Conservation (phyloP, 306 rosid species). For the Senna siamea region DNA sequence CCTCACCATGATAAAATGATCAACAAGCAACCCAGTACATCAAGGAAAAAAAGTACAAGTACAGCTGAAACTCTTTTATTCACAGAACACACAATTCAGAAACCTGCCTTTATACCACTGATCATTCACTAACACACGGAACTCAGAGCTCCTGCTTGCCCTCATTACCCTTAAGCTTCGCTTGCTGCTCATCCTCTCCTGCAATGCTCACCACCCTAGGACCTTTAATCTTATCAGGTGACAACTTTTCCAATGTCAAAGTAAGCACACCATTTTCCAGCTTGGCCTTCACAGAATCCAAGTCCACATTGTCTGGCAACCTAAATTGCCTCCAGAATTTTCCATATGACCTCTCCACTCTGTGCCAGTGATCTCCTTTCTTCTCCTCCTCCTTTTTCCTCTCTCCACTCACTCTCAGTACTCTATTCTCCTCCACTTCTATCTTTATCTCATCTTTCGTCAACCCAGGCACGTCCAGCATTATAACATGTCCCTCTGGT, state of each 20-base stretch:
- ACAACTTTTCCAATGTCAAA: conserved; percentile 54
- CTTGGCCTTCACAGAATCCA: conserved; percentile 62
- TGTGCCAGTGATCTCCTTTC: conserved; percentile 67
- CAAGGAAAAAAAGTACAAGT: background rate
- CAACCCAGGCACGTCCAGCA: conserved; percentile 65
- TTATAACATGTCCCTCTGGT: conserved; percentile 57
- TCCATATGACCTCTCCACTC: conserved; percentile 60
- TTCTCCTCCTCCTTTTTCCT: conserved; percentile 59
- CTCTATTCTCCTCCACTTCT: conserved; percentile 55
- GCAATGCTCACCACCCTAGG: conserved; percentile 58
- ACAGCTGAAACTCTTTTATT: conserved; percentile 37
- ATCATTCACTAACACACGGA: background rate
- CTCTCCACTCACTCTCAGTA: conserved; percentile 65
- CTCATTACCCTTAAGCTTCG: conserved; percentile 34
- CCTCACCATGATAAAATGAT: conserved; percentile 20
- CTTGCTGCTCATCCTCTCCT: conserved; percentile 43
- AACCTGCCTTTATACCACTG: background rate
- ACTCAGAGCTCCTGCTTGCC: conserved; percentile 55
- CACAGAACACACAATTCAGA: background rate
- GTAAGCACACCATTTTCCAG: conserved; percentile 65
- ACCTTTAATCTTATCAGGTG: conserved; percentile 57
- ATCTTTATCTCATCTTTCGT: conserved; percentile 60
- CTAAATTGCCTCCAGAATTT: conserved; percentile 70
- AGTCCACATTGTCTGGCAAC: conserved; percentile 57
- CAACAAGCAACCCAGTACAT: background rate